Evolutionary conservation across 2,329 filamentous ascomycete species (phyloP).

Genomic region (Cercospora berteroae): DNA sequence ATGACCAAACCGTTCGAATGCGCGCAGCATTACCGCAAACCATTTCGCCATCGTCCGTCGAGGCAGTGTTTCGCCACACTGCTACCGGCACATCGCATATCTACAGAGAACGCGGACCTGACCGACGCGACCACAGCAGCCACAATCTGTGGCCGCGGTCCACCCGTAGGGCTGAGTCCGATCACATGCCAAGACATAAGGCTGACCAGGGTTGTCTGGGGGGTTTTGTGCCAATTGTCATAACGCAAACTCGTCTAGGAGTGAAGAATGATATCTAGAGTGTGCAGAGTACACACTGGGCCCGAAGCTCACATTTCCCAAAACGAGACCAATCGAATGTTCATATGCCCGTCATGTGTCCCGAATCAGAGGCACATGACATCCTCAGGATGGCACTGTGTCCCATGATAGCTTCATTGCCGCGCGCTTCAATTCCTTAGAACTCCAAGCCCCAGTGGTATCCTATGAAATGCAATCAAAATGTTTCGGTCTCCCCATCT

Average conservation of each 20-base stretch:
- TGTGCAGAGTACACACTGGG: background rate
- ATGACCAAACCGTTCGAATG: background rate
- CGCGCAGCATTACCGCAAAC: background rate
- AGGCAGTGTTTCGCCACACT: background rate
- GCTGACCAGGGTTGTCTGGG: background rate
- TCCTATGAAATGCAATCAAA: background rate
- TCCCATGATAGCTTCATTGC: background rate
- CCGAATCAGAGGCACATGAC: background rate
- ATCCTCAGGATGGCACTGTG: background rate
- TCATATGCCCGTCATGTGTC: background rate
- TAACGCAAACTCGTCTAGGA: background rate
- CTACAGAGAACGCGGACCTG: background rate
- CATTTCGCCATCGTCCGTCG: background rate
- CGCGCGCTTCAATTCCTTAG: background rate
- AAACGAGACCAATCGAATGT: background rate
- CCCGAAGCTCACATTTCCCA: background rate
- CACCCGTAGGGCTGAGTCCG: slow-evolving; percentile 5
- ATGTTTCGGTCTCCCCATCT: background rate
- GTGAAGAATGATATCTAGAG: background rate
- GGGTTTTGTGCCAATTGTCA: background rate
- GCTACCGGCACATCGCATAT: background rate
- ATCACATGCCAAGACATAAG: background rate
- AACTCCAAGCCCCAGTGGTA: background rate
- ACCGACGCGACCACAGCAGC: background rate
- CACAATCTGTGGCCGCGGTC: slow-evolving; percentile 5